These are phyloP conservation scores for Cynara cardunculus DNA, from an alignment of 129 eudicot species.

Conservation along the genomic window DNA sequence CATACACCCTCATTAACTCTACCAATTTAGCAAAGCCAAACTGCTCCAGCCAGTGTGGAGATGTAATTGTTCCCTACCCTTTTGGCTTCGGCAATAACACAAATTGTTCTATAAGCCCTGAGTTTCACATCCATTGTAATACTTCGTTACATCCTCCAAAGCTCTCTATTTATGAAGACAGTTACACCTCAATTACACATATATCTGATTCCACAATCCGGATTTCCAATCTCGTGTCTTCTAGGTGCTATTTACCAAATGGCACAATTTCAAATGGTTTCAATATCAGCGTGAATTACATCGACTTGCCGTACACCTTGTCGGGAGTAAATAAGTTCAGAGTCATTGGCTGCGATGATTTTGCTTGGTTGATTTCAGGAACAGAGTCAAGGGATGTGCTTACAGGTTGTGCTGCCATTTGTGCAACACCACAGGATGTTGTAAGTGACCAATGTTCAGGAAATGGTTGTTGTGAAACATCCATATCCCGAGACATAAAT, in stretches of 20 bases:
- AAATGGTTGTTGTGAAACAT: constrained; percentile 39
- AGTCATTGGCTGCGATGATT: constrained; percentile 34
- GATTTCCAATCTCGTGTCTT: neutral
- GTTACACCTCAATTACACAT: neutral
- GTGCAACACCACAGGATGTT: neutral
- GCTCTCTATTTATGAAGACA: neutral
- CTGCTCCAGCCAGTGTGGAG: neutral
- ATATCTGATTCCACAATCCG: constrained; percentile 26
- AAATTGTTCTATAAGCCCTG: too few species aligned
- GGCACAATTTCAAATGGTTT: neutral
- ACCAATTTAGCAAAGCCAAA: constrained; percentile 17
- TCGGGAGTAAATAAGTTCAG: constrained; percentile 26
- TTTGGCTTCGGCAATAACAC: neutral
- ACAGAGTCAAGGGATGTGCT: neutral
- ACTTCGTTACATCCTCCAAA: constrained; percentile 24
- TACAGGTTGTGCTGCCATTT: neutral
- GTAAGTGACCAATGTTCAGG: constrained; percentile 28
- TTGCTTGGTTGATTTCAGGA: neutral
- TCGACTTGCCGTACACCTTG: neutral
- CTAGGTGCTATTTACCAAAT: neutral
- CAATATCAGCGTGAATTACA: neutral
- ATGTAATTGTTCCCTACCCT: constrained; percentile 34
- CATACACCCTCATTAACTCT: neutral
- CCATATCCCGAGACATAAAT: constrained; percentile 23
- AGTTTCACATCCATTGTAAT: constrained; percentile 11